A percentile compares a stretch with the other conserved stretches of the same genome.
Evolutionary conservation across 1,139 yeast species (phyloP).

Genomic region (Candida sanyaensis): DNA sequence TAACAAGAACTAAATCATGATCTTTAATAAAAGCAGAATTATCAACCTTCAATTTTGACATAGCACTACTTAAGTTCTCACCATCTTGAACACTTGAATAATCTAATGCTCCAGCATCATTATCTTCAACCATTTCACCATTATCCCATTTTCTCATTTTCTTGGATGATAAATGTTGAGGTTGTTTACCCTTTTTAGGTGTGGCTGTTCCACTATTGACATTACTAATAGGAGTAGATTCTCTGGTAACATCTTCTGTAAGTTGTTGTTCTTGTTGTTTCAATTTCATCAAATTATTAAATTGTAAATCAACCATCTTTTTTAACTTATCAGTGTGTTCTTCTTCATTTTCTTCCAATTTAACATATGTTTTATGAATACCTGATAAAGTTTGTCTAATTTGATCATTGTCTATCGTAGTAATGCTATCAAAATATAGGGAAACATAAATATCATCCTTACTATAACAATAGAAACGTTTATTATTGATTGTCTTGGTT

Average conservation of each 20-base stretch:
- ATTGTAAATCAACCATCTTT: constrained; percentile 42
- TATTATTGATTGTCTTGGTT: constrained; percentile 35
- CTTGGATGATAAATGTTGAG: constrained; percentile 18
- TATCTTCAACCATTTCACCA: constrained; percentile 35
- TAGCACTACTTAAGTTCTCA: constrained; percentile 40
- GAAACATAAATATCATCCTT: constrained; percentile 36
- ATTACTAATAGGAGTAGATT: constrained; percentile 10
- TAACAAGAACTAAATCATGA: constrained; percentile 44
- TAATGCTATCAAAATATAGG: constrained; percentile 42
- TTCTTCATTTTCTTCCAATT: constrained; percentile 28
- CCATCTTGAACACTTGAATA: constrained; percentile 29
- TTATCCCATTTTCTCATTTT: constrained; percentile 53
- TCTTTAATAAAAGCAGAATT: constrained; percentile 36
- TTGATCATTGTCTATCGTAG: constrained; percentile 43
- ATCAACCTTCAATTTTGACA: constrained; percentile 32
- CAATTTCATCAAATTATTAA: constrained; percentile 37
- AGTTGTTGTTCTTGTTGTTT: constrained; percentile 18
- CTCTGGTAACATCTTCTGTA: constrained; percentile 4
- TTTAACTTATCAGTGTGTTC: constrained; percentile 28
- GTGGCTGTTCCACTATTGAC: constrained; percentile 18
- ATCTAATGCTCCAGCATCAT: constrained; percentile 29
- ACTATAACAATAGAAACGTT: constrained; percentile 36
- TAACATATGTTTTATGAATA: constrained; percentile 35
- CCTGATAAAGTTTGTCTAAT: constrained; percentile 36
- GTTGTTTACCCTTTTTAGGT: constrained; percentile 17